phyloP scores from a whole-genome alignment of 1,284 basidiomycete species.

The Pterulicium gracile region DNA sequence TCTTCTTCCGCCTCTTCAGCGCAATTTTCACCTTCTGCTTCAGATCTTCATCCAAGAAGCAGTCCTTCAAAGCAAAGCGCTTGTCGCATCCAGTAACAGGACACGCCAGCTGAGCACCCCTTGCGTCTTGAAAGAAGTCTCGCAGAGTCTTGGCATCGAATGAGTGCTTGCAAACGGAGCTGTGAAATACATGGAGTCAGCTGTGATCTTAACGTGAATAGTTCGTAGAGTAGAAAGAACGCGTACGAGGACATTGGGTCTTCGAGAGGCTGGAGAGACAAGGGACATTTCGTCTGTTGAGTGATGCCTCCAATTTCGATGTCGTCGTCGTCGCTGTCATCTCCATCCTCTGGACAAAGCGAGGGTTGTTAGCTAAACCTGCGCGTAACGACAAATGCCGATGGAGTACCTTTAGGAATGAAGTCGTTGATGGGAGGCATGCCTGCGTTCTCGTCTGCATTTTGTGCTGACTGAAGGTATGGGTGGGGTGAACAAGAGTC shows the following conservation, averaged over 20 bases:
- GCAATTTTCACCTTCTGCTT: slow-evolving; percentile 48
- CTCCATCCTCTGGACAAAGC: slow-evolving; percentile 56
- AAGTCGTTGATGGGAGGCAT: slow-evolving; percentile 74
- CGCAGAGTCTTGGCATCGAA: slow-evolving; percentile 55
- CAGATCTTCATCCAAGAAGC: slow-evolving; percentile 43
- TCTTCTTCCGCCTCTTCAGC: slow-evolving; percentile 36
- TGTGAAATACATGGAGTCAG: slow-evolving; percentile 17
- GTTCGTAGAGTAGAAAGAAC: slow-evolving; percentile 4
- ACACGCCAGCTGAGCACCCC: slow-evolving; percentile 33
- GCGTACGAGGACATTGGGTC: slow-evolving; percentile 71
- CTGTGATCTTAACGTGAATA: slow-evolving; percentile 8
- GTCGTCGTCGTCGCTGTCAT: slow-evolving; percentile 70
- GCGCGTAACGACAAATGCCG: too few relatives aligned
- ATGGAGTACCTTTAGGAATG: slow-evolving; percentile 54
- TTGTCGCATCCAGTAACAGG: slow-evolving; percentile 64
- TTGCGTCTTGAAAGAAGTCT: slow-evolving; percentile 34
- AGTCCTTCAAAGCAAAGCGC: slow-evolving; percentile 37
- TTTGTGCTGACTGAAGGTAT: slow-evolving; percentile 1
- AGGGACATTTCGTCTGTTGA: slow-evolving; percentile 73
- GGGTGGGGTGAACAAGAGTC: neutral
- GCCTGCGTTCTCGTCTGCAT: slow-evolving; percentile 56
- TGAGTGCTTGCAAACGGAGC: slow-evolving; percentile 57
- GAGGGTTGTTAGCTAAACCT: slow-evolving; percentile 9
- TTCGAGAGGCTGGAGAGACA: slow-evolving; percentile 51
- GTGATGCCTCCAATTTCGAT: slow-evolving; percentile 74